Evolutionary conservation across 495 filamentous ascomycete genomes (phyloP).

Genomic region (Penicillium robsamsonii): DNA sequence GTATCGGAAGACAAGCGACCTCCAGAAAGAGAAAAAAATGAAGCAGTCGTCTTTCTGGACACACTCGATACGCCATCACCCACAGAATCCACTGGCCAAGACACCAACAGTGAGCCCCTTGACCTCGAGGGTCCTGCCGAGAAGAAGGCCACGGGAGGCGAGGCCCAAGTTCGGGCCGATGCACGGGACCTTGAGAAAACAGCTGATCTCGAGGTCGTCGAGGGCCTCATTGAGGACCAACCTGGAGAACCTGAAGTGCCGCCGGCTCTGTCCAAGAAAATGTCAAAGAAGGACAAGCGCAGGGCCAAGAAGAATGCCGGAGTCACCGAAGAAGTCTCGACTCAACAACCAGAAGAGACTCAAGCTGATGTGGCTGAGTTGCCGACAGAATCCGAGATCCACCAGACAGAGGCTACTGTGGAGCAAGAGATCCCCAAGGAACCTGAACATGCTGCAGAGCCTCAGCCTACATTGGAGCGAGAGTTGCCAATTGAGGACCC

Average conservation of each 20-base stretch:
- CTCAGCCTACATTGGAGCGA: slow-evolving; percentile 7
- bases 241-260: slow-evolving; percentile 6
- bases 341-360: slow-evolving; percentile 9
- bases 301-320: slow-evolving; percentile 31
- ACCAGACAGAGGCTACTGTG: neutral
- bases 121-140: neutral
- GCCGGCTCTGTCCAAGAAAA: slow-evolving; percentile 25
- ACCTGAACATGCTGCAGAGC: neutral
- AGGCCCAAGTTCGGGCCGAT: neutral
- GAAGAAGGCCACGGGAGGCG: neutral
- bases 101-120: neutral
- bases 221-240: slow-evolving; percentile 10
- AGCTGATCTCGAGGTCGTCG: slow-evolving; percentile 14
- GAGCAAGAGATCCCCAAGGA: slow-evolving; percentile 4
- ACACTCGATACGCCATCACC: slow-evolving; percentile 10
- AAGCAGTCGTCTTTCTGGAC: slow-evolving; percentile 11
- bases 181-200: slow-evolving; percentile 15
- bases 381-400: neutral
- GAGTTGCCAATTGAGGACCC: slow-evolving; percentile 6
- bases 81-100: slow-evolving; percentile 3
- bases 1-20: neutral
- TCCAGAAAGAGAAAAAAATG: slow-evolving; percentile 1
- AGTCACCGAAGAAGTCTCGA: slow-evolving; percentile 3
- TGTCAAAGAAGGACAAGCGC: slow-evolving; percentile 43
- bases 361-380: slow-evolving; percentile 2